Evolutionary conservation across 2,329 filamentous ascomycete genomes (phyloP).

Genomic region (Pseudogymnoascus destructans): DNA sequence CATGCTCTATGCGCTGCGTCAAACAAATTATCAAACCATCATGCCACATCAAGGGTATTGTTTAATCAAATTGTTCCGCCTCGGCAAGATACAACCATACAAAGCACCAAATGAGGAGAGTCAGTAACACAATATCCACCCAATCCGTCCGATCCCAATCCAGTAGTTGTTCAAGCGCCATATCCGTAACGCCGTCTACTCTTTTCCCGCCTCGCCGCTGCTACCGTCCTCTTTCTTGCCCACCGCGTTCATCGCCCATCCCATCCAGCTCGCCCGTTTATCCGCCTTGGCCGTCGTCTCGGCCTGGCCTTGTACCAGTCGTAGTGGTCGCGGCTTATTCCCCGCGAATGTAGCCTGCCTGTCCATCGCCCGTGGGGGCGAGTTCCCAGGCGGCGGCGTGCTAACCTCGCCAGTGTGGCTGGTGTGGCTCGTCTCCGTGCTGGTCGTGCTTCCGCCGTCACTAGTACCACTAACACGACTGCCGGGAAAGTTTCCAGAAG

Average conservation of each 20-base stretch:
- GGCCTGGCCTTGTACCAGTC: constrained; percentile 70
- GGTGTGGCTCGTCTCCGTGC: constrained; percentile 50
- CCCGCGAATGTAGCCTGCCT: constrained; percentile 48
- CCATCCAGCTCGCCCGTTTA: constrained; percentile 54
- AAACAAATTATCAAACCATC: constrained; percentile 7
- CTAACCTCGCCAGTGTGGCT: constrained; percentile 53
- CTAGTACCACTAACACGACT: constrained; percentile 36
- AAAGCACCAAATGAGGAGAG: constrained; percentile 6
- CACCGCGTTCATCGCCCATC: constrained; percentile 34
- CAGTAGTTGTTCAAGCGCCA: constrained; percentile 4
- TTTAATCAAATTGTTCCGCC: neutral
- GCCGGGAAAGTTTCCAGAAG: constrained; percentile 55
- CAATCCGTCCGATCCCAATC: neutral
- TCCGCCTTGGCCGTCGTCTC: constrained; percentile 35
- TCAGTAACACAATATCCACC: constrained; percentile 8
- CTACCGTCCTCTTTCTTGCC: constrained; percentile 20
- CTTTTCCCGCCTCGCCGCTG: constrained; percentile 7
- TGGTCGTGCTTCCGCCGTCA: neutral
- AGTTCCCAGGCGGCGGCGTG: constrained; percentile 36
- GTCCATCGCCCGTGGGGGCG: constrained; percentile 38
- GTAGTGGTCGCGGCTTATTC: constrained; percentile 70
- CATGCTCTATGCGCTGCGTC: neutral
- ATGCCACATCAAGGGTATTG: constrained; percentile 5
- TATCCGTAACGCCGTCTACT: constrained; percentile 9
- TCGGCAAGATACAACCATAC: constrained; percentile 7